Base-by-base conservation (phyloP, 306 rosid species). In the Malus asiatica region DNA sequence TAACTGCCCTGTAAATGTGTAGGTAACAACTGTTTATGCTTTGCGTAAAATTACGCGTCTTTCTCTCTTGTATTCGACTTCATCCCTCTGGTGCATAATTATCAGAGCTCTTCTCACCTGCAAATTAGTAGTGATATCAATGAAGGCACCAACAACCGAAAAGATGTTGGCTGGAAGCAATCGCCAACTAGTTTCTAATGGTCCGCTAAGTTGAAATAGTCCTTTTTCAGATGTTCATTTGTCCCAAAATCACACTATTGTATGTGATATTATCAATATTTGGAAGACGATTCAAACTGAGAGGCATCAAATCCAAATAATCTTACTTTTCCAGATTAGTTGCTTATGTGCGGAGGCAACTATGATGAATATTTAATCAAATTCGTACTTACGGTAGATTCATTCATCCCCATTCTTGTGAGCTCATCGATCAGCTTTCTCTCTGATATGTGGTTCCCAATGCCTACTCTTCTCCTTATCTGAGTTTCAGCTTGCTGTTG, bases 21-120 rank as follows among this genome's bases (percentile, higher is more conserved):
- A 35, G 18, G 19, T n/a, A 69, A 48, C 55, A 0, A 30, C 27
- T 63, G 71, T 19, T 58, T 80, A 95, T 16, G 93, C 92, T 84
- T 95, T 95, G 70, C 99, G 88, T 57, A 57, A 81, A 83, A 95
- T 80, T 71, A 90, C 82, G 40, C 97, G 95, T 73, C 93, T 89
- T 73, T 92, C 99, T 79, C 99, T 85, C 85, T 92, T 95, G 86
- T 95, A 95, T 76, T 95, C 97, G n/a, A 95, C 93, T 89, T 95
- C 99, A 11, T 95, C 99, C 81, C 97, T 89, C 86, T 92, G 99
- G 85, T 95, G 99, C 99, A 95, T 95, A 68, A 90, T 88, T 76
- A 95, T 75, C 57, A 95, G 97, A 72, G 99, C 99, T 84, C 97
- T 90, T 84, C 99, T 90, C 73, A 95, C 97, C 99, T 95, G 97